Conservation (phyloP, 768 basidiomycete species). For the Lyophyllum semitale region DNA sequence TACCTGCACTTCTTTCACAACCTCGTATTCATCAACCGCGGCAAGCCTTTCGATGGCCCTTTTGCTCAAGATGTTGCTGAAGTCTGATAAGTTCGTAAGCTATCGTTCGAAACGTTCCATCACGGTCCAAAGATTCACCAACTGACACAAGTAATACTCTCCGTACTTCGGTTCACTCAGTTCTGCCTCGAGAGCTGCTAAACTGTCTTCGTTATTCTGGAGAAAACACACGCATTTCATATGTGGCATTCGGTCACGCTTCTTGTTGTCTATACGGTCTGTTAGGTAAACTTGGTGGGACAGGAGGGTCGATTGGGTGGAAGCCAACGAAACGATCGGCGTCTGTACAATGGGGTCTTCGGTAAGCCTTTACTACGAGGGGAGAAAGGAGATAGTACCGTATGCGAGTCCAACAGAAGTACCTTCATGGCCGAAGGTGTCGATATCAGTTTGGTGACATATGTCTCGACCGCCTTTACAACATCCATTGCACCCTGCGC, state of each 20-base stretch:
- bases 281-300: slow-evolving; percentile 98
- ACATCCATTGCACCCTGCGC: slow-evolving; percentile 73
- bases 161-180: slow-evolving; percentile 91
- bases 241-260: slow-evolving; percentile 90
- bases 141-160: slow-evolving; percentile 99
- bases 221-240: slow-evolving; percentile 98
- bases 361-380: background rate
- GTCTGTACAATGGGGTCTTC: slow-evolving; percentile 55
- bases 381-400: slow-evolving; percentile 52
- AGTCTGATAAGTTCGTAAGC: slow-evolving; percentile 58
- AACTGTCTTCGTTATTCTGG: slow-evolving; percentile 77
- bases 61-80: slow-evolving; percentile 93
- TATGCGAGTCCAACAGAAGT: slow-evolving; percentile 90
- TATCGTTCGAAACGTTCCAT: slow-evolving; percentile 15
- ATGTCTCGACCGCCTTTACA: slow-evolving; percentile 92
- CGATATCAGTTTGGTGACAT: slow-evolving; percentile 86
- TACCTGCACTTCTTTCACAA: slow-evolving; percentile 96
- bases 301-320: slow-evolving; percentile 90
- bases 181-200: slow-evolving; percentile 83
- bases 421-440: slow-evolving; percentile 93
- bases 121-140: slow-evolving; percentile 55
- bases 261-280: slow-evolving; percentile 94
- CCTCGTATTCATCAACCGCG: slow-evolving; percentile 93
- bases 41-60: slow-evolving; percentile 89
- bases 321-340: slow-evolving; percentile 91